These are phyloP conservation scores for Mikania micrantha DNA, from an alignment of 129 eudicot genomes.

Conservation along the genomic window DNA sequence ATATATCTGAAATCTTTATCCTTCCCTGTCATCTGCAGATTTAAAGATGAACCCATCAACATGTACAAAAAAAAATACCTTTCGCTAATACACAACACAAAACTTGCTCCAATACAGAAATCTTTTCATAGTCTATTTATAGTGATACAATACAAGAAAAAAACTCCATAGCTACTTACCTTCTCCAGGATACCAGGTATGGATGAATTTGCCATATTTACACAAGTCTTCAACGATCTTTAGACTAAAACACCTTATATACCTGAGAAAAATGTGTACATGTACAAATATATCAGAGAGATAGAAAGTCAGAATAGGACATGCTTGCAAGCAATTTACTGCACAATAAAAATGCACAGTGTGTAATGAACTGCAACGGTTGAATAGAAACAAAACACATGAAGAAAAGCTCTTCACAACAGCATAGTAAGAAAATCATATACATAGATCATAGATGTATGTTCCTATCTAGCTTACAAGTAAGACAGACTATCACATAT, in stretches of 20 bases:
- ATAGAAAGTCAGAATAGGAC: neutral
- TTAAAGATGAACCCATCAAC: slow-evolving; percentile 5
- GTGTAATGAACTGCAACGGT: neutral
- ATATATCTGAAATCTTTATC: slow-evolving; percentile 96
- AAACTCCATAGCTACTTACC: slow-evolving; percentile 39
- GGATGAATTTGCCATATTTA: slow-evolving; percentile 70
- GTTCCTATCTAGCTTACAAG: no score
- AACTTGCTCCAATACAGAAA: neutral
- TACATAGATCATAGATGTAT: neutral
- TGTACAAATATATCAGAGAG: neutral
- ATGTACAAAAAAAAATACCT: neutral
- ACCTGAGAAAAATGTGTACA: slow-evolving; percentile 13
- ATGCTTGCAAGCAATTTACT: neutral
- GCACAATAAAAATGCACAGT: neutral
- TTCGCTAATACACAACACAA: no score
- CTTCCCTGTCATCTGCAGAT: slow-evolving; percentile 90
- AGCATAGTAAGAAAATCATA: neutral
- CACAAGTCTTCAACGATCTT: slow-evolving; percentile 1
- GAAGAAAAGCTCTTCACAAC: neutral
- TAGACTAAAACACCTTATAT: neutral
- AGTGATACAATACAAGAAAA: neutral
- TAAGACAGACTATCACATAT: neutral
- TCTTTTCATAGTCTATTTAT: neutral
- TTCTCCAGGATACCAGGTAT: slow-evolving; percentile 85
- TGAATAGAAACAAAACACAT: neutral